Conservation (phyloP, 2,329 filamentous ascomycete species). For the Dryadomyces sulphureus region DNA sequence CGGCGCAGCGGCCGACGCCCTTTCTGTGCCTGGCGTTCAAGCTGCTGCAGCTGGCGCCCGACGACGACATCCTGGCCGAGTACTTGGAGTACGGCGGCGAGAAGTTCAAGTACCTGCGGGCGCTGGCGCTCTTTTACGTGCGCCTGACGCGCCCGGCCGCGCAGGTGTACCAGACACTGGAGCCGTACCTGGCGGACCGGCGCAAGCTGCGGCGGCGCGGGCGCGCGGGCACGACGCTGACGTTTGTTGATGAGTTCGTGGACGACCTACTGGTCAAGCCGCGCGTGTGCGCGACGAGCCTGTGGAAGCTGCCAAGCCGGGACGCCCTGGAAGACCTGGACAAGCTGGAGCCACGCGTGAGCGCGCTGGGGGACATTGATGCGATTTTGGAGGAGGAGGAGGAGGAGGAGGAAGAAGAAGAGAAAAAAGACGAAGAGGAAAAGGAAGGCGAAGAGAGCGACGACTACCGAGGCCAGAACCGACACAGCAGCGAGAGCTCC, state of each 20-base stretch:
- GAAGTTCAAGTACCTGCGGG: conserved; percentile 74
- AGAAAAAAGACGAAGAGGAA: neutral
- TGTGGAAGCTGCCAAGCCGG: conserved; percentile 81
- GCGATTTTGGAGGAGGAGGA: conserved; percentile 50
- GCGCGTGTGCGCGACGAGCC: conserved; percentile 74
- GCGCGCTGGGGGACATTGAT: conserved; percentile 68
- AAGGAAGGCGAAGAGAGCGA: neutral
- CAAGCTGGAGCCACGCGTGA: conserved; percentile 69
- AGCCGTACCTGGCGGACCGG: conserved; percentile 69
- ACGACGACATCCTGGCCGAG: conserved; percentile 61
- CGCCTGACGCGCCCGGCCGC: conserved; percentile 70
- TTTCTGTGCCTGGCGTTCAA: conserved; percentile 95
- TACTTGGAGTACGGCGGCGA: conserved; percentile 67
- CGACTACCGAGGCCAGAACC: neutral
- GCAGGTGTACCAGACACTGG: conserved; percentile 65
- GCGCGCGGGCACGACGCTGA: conserved; percentile 59
- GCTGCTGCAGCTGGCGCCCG: conserved; percentile 73
- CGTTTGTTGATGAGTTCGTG: conserved; percentile 80
- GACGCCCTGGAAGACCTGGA: conserved; percentile 80
- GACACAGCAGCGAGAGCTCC: neutral
- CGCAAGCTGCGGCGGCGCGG: conserved; percentile 70
- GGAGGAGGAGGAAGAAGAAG: conserved; percentile 20
- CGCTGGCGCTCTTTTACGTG: conserved; percentile 86
- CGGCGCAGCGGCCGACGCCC: conserved; percentile 71
- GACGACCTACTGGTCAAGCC: conserved; percentile 85